phyloP scores from a whole-genome alignment of 495 filamentous ascomycete species.

The Elaphomyces granulatus region DNA sequence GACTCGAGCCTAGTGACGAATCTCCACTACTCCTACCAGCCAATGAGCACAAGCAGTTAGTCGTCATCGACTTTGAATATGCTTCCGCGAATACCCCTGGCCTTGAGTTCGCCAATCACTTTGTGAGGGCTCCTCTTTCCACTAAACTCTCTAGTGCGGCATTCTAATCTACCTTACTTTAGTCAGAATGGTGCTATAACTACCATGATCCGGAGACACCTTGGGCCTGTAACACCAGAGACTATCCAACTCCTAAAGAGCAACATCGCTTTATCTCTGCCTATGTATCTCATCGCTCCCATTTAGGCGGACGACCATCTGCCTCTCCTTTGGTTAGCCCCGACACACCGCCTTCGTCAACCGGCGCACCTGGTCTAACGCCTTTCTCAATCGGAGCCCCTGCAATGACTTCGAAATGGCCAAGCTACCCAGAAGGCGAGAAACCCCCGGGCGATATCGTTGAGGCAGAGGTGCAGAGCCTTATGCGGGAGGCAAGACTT shows the following conservation, averaged over 20 bases:
- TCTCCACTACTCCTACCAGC: constrained; percentile 79
- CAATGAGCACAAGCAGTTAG: constrained; percentile 85
- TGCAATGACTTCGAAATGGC: constrained; percentile 15
- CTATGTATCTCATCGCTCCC: constrained; percentile 69
- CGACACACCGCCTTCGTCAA: constrained; percentile 22
- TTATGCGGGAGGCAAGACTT: constrained; percentile 62
- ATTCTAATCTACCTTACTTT: constrained; percentile 1
- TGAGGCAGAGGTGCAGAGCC: constrained; percentile 47
- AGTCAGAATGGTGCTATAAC: constrained; percentile 94
- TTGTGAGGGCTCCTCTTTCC: constrained; percentile 37
- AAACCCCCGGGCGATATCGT: constrained; percentile 39
- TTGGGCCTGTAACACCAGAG: constrained; percentile 48
- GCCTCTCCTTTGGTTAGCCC: constrained; percentile 41
- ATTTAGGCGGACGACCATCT: constrained; percentile 32
- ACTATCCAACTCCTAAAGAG: constrained; percentile 67
- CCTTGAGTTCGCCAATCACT: constrained; percentile 95
- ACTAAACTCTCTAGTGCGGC: neutral
- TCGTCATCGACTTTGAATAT: constrained; percentile 99
- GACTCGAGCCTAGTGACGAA: constrained; percentile 67
- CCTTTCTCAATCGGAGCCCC: constrained; percentile 24
- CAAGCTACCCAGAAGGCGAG: constrained; percentile 37
- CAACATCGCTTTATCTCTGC: constrained; percentile 72
- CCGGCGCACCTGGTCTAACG: constrained; percentile 15
- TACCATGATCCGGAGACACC: constrained; percentile 60
- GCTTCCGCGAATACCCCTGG: constrained; percentile 79